Percentiles rank a stretch among this genome's conserved stretches.
Conservation (phyloP, 1,284 basidiomycete genomes). For the Albatrellus sp. region DNA sequence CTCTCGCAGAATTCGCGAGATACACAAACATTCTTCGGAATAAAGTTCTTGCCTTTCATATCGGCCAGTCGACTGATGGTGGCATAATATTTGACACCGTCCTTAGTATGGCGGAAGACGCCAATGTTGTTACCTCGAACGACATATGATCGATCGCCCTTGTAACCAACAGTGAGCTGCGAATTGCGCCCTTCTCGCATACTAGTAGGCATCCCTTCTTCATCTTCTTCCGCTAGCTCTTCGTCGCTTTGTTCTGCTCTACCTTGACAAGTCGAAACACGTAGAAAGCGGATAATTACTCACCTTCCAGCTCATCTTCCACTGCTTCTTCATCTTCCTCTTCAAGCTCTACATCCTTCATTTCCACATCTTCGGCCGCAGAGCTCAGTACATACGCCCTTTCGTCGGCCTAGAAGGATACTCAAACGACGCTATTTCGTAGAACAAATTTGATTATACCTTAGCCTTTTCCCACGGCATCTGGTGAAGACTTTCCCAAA, state of each 20-base stretch:
- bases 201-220: slow-evolving; percentile 25
- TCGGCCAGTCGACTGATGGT: slow-evolving; percentile 82
- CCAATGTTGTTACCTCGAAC: slow-evolving; percentile 94
- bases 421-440: neutral
- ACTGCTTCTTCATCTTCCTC: slow-evolving; percentile 71
- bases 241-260: slow-evolving; percentile 27
- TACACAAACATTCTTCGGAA: slow-evolving; percentile 69
- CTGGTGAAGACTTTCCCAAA: slow-evolving; percentile 80
- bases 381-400: slow-evolving; percentile 64
- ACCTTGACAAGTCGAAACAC: slow-evolving; percentile 18
- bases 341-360: slow-evolving; percentile 67
- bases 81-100: slow-evolving; percentile 79
- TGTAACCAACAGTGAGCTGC: slow-evolving; percentile 90
- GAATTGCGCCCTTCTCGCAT: slow-evolving; percentile 67
- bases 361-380: slow-evolving; percentile 73
- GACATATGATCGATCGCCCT: slow-evolving; percentile 92
- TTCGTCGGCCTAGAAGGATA: slow-evolving; percentile 47
- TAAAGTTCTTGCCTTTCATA: slow-evolving; percentile 75
- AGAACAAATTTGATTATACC: slow-evolving; percentile 25
- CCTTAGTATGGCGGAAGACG: slow-evolving; percentile 82
- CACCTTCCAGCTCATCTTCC: slow-evolving; percentile 43
- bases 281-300: slow-evolving; percentile 1
- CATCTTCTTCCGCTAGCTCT: slow-evolving; percentile 48
- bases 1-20: neutral
- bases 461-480: slow-evolving; percentile 74